Conservation (phyloP, 495 filamentous ascomycete species). For the Penicillium arizonense region DNA sequence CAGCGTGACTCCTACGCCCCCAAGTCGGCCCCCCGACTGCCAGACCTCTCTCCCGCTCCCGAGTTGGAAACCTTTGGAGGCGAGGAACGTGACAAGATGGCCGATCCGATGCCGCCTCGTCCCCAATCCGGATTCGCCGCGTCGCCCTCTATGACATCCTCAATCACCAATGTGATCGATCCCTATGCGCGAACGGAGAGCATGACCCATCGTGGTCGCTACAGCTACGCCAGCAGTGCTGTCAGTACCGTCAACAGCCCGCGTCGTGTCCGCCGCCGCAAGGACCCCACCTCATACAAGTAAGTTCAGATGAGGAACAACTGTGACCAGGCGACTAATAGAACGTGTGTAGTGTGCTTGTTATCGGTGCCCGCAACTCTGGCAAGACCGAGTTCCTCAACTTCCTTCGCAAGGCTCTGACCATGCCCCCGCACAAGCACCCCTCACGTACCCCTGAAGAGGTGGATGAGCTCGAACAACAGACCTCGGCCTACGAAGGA, state of each 20-base stretch:
- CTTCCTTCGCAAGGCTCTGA: constrained; percentile 83
- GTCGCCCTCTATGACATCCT: constrained; percentile 19
- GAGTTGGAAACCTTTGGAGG: constrained; percentile 72
- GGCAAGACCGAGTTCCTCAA: constrained; percentile 97
- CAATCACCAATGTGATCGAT: constrained; percentile 58
- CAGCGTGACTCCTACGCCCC: constrained; percentile 67
- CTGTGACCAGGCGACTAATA: not conserved
- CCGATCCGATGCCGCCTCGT: constrained; percentile 9
- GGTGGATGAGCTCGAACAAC: constrained; percentile 41
- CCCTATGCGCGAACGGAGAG: constrained; percentile 83
- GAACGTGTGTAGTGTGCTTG: constrained; percentile 67
- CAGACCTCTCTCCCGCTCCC: constrained; percentile 65
- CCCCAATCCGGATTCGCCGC: constrained; percentile 17
- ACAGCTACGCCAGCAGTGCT: constrained; percentile 93
- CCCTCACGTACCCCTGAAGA: constrained; percentile 52
- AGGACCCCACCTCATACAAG: constrained; percentile 98
- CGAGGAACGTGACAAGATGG: constrained; percentile 49
- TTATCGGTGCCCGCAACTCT: constrained; percentile 83
- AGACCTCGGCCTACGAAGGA: constrained; percentile 52
- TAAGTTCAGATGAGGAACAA: constrained; percentile 49
- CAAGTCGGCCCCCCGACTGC: constrained; percentile 74
- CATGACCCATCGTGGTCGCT: constrained; percentile 95
- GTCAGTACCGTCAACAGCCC: constrained; percentile 93
- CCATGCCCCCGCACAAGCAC: constrained; percentile 73
- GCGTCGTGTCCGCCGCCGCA: constrained; percentile 85